These are phyloP conservation scores for Corynespora cassiicola DNA, from an alignment of 2,329 filamentous ascomycete genomes.

Conservation along the genomic window DNA sequence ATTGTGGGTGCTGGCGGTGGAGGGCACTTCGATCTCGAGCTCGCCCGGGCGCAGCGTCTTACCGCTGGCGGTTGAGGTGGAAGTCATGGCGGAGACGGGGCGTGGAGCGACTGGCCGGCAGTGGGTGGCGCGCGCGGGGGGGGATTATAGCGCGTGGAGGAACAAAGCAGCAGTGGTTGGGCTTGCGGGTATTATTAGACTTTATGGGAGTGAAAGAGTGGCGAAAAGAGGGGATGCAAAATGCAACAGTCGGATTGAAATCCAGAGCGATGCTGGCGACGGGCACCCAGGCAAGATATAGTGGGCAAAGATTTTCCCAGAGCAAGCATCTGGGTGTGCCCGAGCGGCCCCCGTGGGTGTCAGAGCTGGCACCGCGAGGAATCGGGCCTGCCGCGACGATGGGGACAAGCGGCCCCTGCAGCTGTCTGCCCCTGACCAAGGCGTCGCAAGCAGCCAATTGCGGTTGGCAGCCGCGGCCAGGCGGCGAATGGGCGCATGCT, in stretches of 20 bases:
- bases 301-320: constrained; percentile 19
- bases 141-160: constrained; percentile 7
- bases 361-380: constrained; percentile 12
- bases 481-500: constrained; percentile 12
- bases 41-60: constrained; percentile 37
- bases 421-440: constrained; percentile 16
- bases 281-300: constrained; percentile 21
- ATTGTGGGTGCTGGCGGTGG: constrained; percentile 18
- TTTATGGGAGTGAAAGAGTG: constrained; percentile 10
- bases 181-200: not conserved
- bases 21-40: constrained; percentile 39
- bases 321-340: constrained; percentile 1
- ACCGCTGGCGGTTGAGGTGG: constrained; percentile 32
- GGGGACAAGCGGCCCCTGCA: constrained; percentile 20
- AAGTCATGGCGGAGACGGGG: constrained; percentile 26
- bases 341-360: constrained; percentile 14
- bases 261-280: constrained; percentile 6
- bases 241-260: constrained; percentile 3
- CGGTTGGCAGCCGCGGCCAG: not conserved
- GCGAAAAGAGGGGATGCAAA: constrained; percentile 9
- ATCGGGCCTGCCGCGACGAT: constrained; percentile 13
- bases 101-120: constrained; percentile 40
- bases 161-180: not conserved
- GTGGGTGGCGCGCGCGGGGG: too few relatives aligned
- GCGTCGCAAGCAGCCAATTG: constrained; percentile 15